Base-by-base conservation (phyloP, 1,284 basidiomycete genomes). In the Sporisorium exsertum region DNA sequence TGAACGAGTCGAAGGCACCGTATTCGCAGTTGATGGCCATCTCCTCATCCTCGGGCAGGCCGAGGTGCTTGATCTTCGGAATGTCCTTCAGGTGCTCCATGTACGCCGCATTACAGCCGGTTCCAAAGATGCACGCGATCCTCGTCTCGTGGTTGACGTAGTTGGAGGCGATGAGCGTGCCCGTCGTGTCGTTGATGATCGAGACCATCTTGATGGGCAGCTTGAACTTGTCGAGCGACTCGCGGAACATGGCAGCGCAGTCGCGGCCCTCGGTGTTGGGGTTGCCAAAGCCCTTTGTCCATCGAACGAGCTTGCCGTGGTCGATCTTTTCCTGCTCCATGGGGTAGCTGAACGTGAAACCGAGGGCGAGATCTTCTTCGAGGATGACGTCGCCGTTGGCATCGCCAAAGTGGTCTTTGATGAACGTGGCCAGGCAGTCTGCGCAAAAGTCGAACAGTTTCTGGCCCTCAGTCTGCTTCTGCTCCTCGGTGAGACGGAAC, bases 1-100 rank as follows among this genome's bases (percentile, higher is more conserved):
- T 90, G 82, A 95, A 95, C 22, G 95, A 97, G 87, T 99, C 96
- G 85, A 99, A 99, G 0, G 96, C 96, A 69, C 96, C 95, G 93
- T 95, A 86, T 89, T 96, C 94, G 86, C 94, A 96, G 87, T 99
- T 99, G 87, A 99, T 97, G 12, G 92, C 96, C 91, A 99, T 97
- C 72, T 93, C 88, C 49, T 88, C 90, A 63, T 92, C 91, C 24
- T 81, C 85, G 8, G 88, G 87, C 72, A 97, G 89, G 1, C 91
- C 91, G 24, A 95, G 87, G 64, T 90, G 80, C 65, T 90, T 88
- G 78, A 98, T 90, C 89, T 99, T 90, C 72, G 89, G 88, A 58
- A 90, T 89, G 80, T 88, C 94, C 54, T 90, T 90, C 20, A 95
- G 90, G 68, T 91, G 91, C 86, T 99, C 96, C 86, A 87, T 87